Base-by-base conservation (phyloP, 2,329 filamentous ascomycete species). In the Mycogone perniciosa region DNA sequence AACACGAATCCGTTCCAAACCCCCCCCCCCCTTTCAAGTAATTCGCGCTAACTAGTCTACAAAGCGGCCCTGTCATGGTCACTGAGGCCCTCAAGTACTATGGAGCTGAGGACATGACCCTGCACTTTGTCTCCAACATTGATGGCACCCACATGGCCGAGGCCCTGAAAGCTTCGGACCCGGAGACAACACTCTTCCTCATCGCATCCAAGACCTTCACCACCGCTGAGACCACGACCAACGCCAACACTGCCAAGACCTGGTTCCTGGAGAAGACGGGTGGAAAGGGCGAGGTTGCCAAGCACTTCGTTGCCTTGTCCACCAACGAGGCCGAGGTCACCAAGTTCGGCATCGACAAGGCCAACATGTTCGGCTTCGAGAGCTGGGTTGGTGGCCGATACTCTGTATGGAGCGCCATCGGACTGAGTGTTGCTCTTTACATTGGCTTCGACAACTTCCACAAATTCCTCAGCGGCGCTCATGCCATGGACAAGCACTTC, bases 301-400 rank as follows among this genome's bases (percentile, higher is more conserved):
- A 97, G 81, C 93, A 99, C 80, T 99, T 99, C 67, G 93, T 96
- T 52, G 93, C 93, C 42, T 83, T 99, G 48, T 97, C 93, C 45
- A 99, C 93, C 70, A 99, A 99, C 74, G 88, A 92, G 74, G 70
- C 76, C 48, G 92, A 97, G 76, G 93, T 99, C 56, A 90, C 88
- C 74, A 97, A 97, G 79, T 99, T 99, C 64, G 93, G 93, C 59
- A 99, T 99, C 65, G 92, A 97, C 75, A 86, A 85, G 74, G 92
- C 92, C 81, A 99, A 97, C 81, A 99, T 99, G 93, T 99, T 99
- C 67, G 91, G 90, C 63, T 99, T 99, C 69, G 91, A 92, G 73
- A 95, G 88, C 73, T 99, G 93, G 93, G 92, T 97, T 47, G 93
- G 93, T 69, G 93, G 93, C 52, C 88, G 93, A 54, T 99, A 99